These are phyloP conservation scores for Penicillium sp. DNA, from an alignment of 2,329 filamentous ascomycete species.

Conservation along the genomic window DNA sequence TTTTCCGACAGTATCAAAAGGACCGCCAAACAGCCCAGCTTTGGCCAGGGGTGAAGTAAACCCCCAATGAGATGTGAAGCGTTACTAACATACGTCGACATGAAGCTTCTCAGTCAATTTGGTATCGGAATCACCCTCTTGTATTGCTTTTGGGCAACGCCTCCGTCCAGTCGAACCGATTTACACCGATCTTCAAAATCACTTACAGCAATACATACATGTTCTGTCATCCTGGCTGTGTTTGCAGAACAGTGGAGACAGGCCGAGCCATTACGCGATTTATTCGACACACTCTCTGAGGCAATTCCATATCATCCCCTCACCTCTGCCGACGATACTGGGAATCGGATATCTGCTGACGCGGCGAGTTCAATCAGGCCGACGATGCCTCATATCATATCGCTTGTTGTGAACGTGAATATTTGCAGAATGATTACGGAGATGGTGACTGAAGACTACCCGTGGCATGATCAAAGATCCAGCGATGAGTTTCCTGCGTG, in stretches of 20 bases:
- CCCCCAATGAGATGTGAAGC: background rate
- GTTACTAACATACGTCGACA: background rate
- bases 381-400: conserved; percentile 1
- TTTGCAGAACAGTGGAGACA: conserved; percentile 17
- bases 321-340: background rate
- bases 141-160: conserved; percentile 20
- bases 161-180: background rate
- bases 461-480: background rate
- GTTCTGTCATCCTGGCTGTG: conserved; percentile 15
- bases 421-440: conserved; percentile 15
- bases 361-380: conserved; percentile 5
- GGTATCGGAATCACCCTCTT: conserved; percentile 14
- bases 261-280: conserved; percentile 16
- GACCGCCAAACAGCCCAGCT: conserved; percentile 18
- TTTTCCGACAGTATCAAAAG: conserved; percentile 18
- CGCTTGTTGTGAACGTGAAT: conserved; percentile 11
- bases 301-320: conserved; percentile 1
- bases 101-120: conserved; percentile 18
- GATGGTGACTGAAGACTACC: conserved; percentile 13
- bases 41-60: conserved; percentile 15
- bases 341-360: background rate
- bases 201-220: conserved; percentile 13
- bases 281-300: conserved; percentile 13
- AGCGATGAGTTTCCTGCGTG: background rate
- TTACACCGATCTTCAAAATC: conserved; percentile 5